These are phyloP conservation scores for Penicillium oxalicum DNA, from an alignment of 2,329 filamentous ascomycete species.

Conservation along the genomic window DNA sequence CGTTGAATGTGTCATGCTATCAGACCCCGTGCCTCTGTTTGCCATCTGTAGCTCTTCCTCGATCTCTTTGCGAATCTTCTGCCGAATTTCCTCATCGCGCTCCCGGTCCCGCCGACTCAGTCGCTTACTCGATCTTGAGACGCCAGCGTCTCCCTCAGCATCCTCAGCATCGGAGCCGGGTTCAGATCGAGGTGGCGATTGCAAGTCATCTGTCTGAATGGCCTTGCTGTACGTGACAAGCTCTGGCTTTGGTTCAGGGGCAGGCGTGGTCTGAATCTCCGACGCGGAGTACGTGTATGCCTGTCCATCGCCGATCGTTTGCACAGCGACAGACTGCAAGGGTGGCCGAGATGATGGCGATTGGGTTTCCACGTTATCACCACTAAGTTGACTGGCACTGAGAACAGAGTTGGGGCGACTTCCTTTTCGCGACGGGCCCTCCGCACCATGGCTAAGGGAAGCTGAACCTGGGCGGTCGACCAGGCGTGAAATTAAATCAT, in stretches of 20 bases:
- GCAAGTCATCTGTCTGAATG: constrained; percentile 80
- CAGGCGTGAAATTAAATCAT: constrained; percentile 76
- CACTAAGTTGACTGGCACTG: constrained; percentile 74
- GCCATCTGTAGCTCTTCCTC: constrained; percentile 82
- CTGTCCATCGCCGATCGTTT: constrained; percentile 68
- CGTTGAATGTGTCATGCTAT: constrained; percentile 37
- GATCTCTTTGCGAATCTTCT: constrained; percentile 79
- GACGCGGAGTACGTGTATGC: constrained; percentile 66
- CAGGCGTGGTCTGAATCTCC: constrained; percentile 66
- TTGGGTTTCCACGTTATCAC: constrained; percentile 49
- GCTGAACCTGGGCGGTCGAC: constrained; percentile 71
- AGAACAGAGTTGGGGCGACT: constrained; percentile 83
- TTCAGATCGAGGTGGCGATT: constrained; percentile 48
- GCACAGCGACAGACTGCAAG: constrained; percentile 49
- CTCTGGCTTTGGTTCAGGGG: constrained; percentile 53
- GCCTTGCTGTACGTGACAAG: constrained; percentile 95
- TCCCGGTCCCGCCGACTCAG: constrained; percentile 73
- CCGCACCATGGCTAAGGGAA: constrained; percentile 48
- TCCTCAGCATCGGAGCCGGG: constrained; percentile 57
- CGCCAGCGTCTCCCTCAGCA: constrained; percentile 53
- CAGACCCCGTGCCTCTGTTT: constrained; percentile 41
- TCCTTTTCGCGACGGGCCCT: constrained; percentile 45
- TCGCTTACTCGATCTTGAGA: constrained; percentile 58
- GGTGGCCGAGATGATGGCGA: constrained; percentile 36
- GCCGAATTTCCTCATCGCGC: constrained; percentile 80